Evolutionary conservation across 352 stramenopile genomes (phyloP).

Genomic region (Aphanomyces invadans): DNA sequence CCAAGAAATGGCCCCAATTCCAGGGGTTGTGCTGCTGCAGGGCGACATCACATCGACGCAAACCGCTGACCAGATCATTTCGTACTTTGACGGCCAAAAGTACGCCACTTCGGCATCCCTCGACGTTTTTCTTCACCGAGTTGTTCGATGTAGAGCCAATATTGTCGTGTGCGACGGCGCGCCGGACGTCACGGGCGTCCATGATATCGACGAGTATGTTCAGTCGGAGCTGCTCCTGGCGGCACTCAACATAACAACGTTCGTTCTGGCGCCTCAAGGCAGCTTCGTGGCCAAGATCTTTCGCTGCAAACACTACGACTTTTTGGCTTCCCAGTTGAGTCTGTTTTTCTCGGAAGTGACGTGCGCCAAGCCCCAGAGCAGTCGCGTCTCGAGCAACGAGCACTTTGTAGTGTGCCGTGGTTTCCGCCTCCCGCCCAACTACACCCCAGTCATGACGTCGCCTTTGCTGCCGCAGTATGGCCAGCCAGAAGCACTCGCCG

Average conservation of each 20-base stretch:
- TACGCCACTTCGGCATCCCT: not conserved
- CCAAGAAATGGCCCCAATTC: conserved; percentile 98
- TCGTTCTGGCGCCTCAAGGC: conserved; percentile 90
- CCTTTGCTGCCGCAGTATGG: conserved; percentile 62
- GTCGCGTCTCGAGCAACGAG: conserved; percentile 93
- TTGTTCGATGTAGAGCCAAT: conserved; percentile 55
- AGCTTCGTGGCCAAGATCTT: conserved; percentile 99
- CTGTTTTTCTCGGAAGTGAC: conserved; percentile 94
- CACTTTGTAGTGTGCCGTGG: conserved; percentile 95
- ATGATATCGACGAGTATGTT: conserved; percentile 98
- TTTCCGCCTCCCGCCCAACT: conserved; percentile 78
- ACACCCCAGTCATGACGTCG: conserved; percentile 82
- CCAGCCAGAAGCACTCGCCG: conserved; percentile 35
- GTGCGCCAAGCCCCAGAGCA: conserved; percentile 96
- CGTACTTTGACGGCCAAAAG: conserved; percentile 87
- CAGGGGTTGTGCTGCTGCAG: conserved; percentile 92
- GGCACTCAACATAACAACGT: conserved; percentile 96
- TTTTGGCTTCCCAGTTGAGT: conserved; percentile 94
- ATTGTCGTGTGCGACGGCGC: conserved; percentile 98
- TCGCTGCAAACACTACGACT: conserved; percentile 91
- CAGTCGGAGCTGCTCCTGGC: conserved; percentile 94
- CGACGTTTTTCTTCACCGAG: not conserved
- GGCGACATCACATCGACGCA: conserved; percentile 94
- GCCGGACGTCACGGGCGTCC: conserved; percentile 98
- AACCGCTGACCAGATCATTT: conserved; percentile 95